phyloP scores from a whole-genome alignment of 371 early-diverging fungal genomes.

The Apophysomyces ossiformis region DNA sequence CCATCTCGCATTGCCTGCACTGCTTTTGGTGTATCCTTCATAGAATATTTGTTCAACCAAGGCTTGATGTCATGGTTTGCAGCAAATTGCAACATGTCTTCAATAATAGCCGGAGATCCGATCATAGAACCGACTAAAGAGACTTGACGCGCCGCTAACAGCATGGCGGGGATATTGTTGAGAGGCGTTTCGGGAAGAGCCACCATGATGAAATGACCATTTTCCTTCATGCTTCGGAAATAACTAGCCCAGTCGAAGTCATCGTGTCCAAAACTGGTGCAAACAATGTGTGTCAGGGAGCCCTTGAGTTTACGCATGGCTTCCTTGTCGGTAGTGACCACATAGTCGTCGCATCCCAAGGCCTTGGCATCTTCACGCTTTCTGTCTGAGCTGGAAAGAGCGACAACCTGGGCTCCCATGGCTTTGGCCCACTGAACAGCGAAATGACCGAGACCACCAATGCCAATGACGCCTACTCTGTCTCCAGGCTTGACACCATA shows the following conservation, averaged over 20 bases:
- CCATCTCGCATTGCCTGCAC: conserved; percentile 64
- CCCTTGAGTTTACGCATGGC: conserved; percentile 17
- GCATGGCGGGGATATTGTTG: conserved; percentile 29
- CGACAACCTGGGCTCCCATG: conserved; percentile 68
- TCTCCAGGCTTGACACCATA: conserved; percentile 49
- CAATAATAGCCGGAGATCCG: conserved; percentile 59
- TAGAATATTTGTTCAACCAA: conserved; percentile 66
- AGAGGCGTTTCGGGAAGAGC: conserved; percentile 62
- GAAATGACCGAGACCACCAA: conserved; percentile 73
- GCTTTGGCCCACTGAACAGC: conserved; percentile 63
- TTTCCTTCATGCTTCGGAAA: conserved; percentile 41
- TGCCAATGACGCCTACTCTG: conserved; percentile 70
- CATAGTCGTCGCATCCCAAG: conserved; percentile 45
- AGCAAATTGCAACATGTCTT: conserved; percentile 76
- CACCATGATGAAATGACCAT: conserved; percentile 62
- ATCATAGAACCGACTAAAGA: conserved; percentile 70
- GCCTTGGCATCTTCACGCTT: conserved; percentile 42
- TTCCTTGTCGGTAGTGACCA: conserved; percentile 27
- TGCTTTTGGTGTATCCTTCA: conserved; percentile 66
- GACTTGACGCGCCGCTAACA: conserved; percentile 46
- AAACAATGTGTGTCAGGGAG: conserved; percentile 25
- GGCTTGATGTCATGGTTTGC: conserved; percentile 66
- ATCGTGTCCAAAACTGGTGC: conserved; percentile 47
- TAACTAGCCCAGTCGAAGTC: conserved; percentile 43
- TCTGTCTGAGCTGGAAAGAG: conserved; percentile 31